Evolutionary conservation across 495 filamentous ascomycete genomes (phyloP).

Genomic region (Poronia punctata): DNA sequence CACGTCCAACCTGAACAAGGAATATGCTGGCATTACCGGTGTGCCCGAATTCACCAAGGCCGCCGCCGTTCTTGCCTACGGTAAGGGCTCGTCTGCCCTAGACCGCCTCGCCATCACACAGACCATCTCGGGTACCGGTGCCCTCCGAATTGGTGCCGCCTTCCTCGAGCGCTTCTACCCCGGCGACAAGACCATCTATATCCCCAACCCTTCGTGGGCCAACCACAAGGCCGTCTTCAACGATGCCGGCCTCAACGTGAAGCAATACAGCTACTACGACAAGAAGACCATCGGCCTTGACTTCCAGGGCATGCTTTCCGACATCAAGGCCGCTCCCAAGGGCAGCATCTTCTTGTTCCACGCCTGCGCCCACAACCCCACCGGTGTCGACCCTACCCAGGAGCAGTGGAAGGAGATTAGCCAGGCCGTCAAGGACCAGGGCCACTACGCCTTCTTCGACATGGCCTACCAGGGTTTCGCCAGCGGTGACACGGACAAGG

Average conservation of each 20-base stretch:
- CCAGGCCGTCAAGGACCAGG: conserved; percentile 79
- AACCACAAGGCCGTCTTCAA: conserved; percentile 96
- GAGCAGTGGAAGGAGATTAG: conserved; percentile 92
- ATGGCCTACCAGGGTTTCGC: conserved; percentile 99
- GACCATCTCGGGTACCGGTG: conserved; percentile 95
- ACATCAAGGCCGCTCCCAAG: conserved; percentile 83
- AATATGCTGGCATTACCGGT: conserved; percentile 96
- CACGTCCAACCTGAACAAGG: conserved; percentile 74
- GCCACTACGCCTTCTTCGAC: conserved; percentile 95
- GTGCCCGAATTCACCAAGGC: conserved; percentile 88
- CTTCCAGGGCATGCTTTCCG: conserved; percentile 86
- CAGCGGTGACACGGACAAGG: conserved; percentile 80
- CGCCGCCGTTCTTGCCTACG: conserved; percentile 86
- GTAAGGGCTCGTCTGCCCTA: conserved; percentile 65
- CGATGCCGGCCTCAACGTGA: conserved; percentile 82
- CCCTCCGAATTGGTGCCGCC: conserved; percentile 86
- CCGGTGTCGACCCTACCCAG: conserved; percentile 87
- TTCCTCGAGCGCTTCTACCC: conserved; percentile 91
- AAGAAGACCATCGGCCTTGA: conserved; percentile 97
- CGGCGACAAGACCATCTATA: conserved; percentile 84
- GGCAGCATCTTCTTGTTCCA: conserved; percentile 88
- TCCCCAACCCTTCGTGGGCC: conserved; percentile 94
- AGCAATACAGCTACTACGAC: conserved; percentile 97
- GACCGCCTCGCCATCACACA: conserved; percentile 88
- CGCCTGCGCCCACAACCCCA: conserved; percentile 98